A percentile compares a stretch with the other conserved stretches of the same genome.
Conservation (phyloP, 257 asterid species). For the Nicotiana sylvestris region DNA sequence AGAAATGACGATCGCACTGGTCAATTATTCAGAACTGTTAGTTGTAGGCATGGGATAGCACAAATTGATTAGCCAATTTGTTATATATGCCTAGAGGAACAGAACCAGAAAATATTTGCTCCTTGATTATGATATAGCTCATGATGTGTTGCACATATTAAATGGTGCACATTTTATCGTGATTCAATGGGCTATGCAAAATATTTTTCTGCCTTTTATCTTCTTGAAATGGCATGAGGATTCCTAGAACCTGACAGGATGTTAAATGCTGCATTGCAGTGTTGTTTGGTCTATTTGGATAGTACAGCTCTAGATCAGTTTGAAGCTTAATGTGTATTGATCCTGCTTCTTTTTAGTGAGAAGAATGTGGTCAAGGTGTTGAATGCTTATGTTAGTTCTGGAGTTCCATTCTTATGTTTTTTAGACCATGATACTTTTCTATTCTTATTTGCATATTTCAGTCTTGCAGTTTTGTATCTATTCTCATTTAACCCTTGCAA, state of each 20-base stretch:
- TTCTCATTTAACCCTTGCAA: neutral
- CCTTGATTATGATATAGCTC: neutral
- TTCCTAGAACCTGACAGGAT: neutral
- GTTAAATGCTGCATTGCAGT: neutral
- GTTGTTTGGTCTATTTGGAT: neutral
- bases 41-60: neutral
- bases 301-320: neutral
- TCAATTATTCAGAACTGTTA: neutral
- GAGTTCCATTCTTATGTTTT: neutral
- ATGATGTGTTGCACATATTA: neutral
- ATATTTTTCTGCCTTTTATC: neutral
- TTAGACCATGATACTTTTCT: neutral
- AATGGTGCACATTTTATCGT: neutral
- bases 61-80: neutral
- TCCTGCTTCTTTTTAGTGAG: neutral
- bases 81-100: neutral
- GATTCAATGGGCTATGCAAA: neutral
- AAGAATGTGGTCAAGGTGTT: neutral
- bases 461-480: neutral
- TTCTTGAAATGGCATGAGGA: neutral
- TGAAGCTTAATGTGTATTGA: neutral
- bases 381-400: neutral
- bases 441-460: neutral
- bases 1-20: neutral
- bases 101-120: neutral